Percentiles rank a stretch among this genome's conserved stretches.
phyloP scores from a whole-genome alignment of 1,284 basidiomycete genomes.

The Leccinum angustisporum region DNA sequence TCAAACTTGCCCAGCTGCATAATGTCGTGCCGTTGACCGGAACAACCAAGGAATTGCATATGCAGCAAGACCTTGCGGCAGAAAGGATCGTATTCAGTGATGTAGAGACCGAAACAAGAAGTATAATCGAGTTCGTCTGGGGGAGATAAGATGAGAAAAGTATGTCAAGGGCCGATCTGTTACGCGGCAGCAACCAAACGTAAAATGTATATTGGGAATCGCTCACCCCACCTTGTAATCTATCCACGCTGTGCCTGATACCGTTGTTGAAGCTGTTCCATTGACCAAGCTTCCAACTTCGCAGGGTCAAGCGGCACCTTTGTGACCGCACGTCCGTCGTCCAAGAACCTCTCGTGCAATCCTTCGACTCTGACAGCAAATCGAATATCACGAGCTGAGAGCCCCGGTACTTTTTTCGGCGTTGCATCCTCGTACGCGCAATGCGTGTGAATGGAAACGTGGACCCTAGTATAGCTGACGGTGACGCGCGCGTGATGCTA shows the following conservation, averaged over 20 bases:
- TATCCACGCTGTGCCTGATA: conserved; percentile 16
- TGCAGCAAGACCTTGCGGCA: conserved; percentile 59
- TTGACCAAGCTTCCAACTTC: conserved; percentile 24
- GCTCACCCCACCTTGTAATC: background rate
- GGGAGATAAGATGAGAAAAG: conserved; percentile 15
- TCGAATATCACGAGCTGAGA: conserved; percentile 56
- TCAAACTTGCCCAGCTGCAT: conserved; percentile 61
- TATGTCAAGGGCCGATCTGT: background rate
- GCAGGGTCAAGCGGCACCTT: conserved; percentile 15
- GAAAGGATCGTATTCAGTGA: conserved; percentile 43
- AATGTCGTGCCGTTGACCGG: conserved; percentile 65
- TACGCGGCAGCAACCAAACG: background rate
- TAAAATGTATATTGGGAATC: background rate
- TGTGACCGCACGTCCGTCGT: conserved; percentile 24
- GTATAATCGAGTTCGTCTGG: conserved; percentile 37
- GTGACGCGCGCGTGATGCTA: conserved; percentile 32
- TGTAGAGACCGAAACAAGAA: conserved; percentile 42
- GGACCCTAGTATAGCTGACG: conserved; percentile 30
- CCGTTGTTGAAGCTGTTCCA: conserved; percentile 25
- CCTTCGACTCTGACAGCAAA: conserved; percentile 38
- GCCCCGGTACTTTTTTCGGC: conserved; percentile 35
- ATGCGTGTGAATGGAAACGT: conserved; percentile 37
- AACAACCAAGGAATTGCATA: conserved; percentile 60
- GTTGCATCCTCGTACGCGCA: conserved; percentile 29
- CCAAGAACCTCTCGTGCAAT: conserved; percentile 28